Conservation (phyloP, 805 yeast species). For the Ogataea nitratoaversa region DNA sequence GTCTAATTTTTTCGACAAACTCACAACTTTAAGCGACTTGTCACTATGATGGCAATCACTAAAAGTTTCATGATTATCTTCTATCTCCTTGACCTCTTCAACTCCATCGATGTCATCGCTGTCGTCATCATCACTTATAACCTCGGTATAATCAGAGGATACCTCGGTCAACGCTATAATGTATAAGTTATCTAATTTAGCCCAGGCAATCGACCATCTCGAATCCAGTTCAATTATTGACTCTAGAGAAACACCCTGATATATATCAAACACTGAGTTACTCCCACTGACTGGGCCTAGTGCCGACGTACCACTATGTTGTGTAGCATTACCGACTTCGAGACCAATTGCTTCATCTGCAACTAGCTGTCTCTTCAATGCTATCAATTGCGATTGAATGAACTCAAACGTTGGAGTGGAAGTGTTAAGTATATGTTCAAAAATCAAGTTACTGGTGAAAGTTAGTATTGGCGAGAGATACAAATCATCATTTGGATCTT, state of each 20-base stretch:
- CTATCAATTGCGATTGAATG: slow-evolving; percentile 19
- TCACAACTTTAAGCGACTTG: no score
- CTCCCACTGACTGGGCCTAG: neutral
- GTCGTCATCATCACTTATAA: slow-evolving; percentile 30
- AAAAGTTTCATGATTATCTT: no score
- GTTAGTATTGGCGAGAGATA: slow-evolving; percentile 2
- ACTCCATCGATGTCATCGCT: slow-evolving; percentile 16
- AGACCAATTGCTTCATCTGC: slow-evolving; percentile 6
- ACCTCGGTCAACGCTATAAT: slow-evolving; percentile 17
- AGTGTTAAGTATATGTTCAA: slow-evolving; percentile 21
- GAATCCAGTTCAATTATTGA: slow-evolving; percentile 27
- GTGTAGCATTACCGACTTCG: neutral
- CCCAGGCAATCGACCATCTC: slow-evolving; percentile 30
- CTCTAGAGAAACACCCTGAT: slow-evolving; percentile 22
- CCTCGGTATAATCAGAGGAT: slow-evolving; percentile 18
- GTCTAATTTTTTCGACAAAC: slow-evolving; percentile 7
- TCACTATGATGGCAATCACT: no score
- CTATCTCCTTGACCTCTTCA: no score
- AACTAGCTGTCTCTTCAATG: slow-evolving; percentile 11
- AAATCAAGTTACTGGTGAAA: slow-evolving; percentile 18
- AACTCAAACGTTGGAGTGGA: slow-evolving; percentile 27
- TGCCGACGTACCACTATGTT: no score
- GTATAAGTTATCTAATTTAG: slow-evolving; percentile 16
- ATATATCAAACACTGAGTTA: slow-evolving; percentile 16
- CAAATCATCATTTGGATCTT: neutral